Evolutionary conservation across 306 rosid species (phyloP).

Genomic region (Prunus campanulata): DNA sequence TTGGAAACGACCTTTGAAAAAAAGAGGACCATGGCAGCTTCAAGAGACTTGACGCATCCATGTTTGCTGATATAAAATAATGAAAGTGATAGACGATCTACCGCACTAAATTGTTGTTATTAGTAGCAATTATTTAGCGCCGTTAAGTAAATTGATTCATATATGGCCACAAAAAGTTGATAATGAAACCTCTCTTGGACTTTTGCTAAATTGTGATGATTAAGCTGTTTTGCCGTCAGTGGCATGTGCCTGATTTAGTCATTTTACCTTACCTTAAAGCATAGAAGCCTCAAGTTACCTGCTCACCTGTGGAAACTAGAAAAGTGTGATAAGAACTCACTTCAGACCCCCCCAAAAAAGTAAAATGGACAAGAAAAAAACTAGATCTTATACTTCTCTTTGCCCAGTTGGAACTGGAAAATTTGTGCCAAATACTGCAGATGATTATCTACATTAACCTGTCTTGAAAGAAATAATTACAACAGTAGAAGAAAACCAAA

Average conservation of each 20-base stretch:
- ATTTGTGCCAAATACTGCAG: background rate
- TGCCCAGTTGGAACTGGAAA: background rate
- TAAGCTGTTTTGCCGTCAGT: too few species aligned
- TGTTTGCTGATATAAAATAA: background rate
- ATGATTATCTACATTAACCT: background rate
- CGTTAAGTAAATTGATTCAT: too few species aligned
- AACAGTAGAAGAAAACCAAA: slow-evolving; percentile 2
- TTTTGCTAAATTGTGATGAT: too few species aligned
- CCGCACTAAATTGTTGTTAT: background rate
- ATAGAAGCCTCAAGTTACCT: too few species aligned
- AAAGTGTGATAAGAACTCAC: background rate
- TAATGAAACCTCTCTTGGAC: too few species aligned
- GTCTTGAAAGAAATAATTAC: background rate
- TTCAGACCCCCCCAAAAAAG: background rate
- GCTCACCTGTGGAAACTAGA: too few species aligned
- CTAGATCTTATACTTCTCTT: background rate
- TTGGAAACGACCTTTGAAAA: background rate
- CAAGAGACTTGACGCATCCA: background rate
- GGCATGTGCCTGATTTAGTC: too few species aligned
- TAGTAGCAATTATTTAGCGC: background rate
- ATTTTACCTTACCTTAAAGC: too few species aligned
- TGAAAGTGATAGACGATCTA: background rate
- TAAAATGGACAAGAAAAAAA: background rate
- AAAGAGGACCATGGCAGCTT: background rate
- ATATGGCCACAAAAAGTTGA: too few species aligned